Percentiles rank a stretch among this genome's conserved stretches.
Conservation (phyloP, 78 protist genomes). For the Cavenderia fasciculata region DNA sequence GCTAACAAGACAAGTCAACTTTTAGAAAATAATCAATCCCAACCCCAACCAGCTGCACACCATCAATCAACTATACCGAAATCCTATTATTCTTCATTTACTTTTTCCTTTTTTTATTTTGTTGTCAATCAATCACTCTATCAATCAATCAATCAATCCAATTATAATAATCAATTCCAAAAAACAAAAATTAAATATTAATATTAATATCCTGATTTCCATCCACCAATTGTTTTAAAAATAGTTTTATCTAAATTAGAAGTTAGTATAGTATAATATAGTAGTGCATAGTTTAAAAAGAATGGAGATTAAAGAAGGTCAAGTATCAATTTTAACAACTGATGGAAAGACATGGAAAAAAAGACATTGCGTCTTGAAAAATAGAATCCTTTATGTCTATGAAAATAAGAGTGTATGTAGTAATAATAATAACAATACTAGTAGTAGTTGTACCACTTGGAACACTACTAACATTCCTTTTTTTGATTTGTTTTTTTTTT, state of each 20-base stretch:
- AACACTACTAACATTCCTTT: not conserved
- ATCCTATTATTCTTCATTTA: no score
- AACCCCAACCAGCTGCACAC: no score
- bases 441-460: not conserved
- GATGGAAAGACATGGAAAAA: slow-evolving; percentile 69
- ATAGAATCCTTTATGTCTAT: slow-evolving; percentile 41
- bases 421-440: not conserved
- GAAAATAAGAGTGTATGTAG: slow-evolving; percentile 29
- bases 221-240: no score
- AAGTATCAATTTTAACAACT: not conserved
- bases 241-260: not conserved
- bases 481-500: not conserved
- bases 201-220: not conserved
- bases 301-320: slow-evolving; percentile 4
- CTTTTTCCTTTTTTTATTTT: no score
- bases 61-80: no score
- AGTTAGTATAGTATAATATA: not conserved
- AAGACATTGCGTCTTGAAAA: slow-evolving; percentile 14
- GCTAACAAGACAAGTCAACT: no score
- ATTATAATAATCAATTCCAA: not conserved
- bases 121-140: no score
- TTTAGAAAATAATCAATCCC: no score
- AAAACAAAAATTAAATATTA: not conserved
- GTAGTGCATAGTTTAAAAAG: not conserved
- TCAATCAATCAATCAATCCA: not conserved